Base-by-base conservation (phyloP, 768 basidiomycete species). In the Russula dissimulans region DNA sequence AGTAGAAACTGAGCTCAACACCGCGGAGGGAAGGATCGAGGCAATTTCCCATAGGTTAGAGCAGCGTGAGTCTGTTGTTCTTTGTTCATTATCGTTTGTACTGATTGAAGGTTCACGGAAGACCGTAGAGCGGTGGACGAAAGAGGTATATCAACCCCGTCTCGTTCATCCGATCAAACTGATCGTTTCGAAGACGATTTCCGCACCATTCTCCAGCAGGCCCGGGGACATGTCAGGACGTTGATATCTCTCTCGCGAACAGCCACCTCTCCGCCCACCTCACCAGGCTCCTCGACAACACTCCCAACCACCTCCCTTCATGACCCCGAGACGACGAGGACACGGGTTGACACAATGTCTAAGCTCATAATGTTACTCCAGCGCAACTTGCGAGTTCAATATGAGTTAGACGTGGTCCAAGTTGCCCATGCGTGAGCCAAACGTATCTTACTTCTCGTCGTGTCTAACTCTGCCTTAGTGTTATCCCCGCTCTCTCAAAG, bases 401-500 rank as follows among this genome's bases (percentile, higher is more conserved):
- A 86, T 67, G 87, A 93, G 67, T 66, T 94, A 26, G 80, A 83
- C 50, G 72, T 89, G 7, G 72, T 76, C 0, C 87, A 93, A 44
- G 72, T 94, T 18, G 73, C 91, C n/a, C 76, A 83, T 67, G 83
- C 81, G 94, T 95, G 67, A 70, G 91, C 73, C 10, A 41, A n/a
- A 22, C 18, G 63, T 43, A 60, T 29, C 34, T 39, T 41, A 34
- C 11, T 51, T n/a, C 34, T 12, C 38, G 4, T 44, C 45, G 9
- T 38, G 39, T 49, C 56, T 58, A 43, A 65, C 49, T 5, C n/a
- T n/a, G 17, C 22, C 57, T 11, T 69, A 97, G 95, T 17, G 77
- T 89, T n/a, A 74, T 87, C 44, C 86, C 88, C 10, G 84, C 82
- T 32, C 78, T 97, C 12, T 79, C 85, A n/a, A 95, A 97, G 67